Percentiles rank a stretch among this genome's conserved stretches.
These are phyloP conservation scores for Aspergillus biplanus DNA, from an alignment of 495 filamentous ascomycete species.

Conservation along the genomic window DNA sequence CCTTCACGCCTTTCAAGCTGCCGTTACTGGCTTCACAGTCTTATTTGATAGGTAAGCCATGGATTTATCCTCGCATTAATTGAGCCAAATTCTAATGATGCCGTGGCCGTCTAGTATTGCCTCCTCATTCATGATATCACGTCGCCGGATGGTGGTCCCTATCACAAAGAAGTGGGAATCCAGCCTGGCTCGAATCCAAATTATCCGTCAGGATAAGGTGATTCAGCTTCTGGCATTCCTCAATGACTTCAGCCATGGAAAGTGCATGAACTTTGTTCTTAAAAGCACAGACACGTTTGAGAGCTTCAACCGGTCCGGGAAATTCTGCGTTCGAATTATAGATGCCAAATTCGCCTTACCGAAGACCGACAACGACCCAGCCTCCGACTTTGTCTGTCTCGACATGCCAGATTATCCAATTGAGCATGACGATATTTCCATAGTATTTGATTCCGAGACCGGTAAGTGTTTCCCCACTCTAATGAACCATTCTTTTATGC, in stretches of 20 bases:
- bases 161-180: conserved; percentile 92
- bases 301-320: conserved; percentile 65
- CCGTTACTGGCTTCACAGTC: conserved; percentile 76
- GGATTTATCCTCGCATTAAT: background rate
- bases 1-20: conserved; percentile 74
- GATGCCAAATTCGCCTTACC: conserved; percentile 91
- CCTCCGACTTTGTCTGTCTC: conserved; percentile 73
- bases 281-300: conserved; percentile 82
- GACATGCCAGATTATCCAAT: conserved; percentile 86
- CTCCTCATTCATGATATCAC: conserved; percentile 75
- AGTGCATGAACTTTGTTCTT: conserved; percentile 84
- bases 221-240: conserved; percentile 82
- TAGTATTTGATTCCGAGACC: conserved; percentile 76
- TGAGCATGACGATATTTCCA: conserved; percentile 87
- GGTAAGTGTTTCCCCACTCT: conserved; percentile 58
- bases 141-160: conserved; percentile 84
- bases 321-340: conserved; percentile 70
- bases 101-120: conserved; percentile 39
- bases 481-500: background rate
- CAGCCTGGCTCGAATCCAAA: conserved; percentile 70
- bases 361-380: conserved; percentile 58
- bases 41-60: conserved; percentile 65
- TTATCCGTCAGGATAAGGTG: conserved; percentile 72
- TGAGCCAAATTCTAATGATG: background rate
- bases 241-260: conserved; percentile 73